These are phyloP conservation scores for Phytomonas serpens DNA, from an alignment of 208 protist species.

Conservation along the genomic window DNA sequence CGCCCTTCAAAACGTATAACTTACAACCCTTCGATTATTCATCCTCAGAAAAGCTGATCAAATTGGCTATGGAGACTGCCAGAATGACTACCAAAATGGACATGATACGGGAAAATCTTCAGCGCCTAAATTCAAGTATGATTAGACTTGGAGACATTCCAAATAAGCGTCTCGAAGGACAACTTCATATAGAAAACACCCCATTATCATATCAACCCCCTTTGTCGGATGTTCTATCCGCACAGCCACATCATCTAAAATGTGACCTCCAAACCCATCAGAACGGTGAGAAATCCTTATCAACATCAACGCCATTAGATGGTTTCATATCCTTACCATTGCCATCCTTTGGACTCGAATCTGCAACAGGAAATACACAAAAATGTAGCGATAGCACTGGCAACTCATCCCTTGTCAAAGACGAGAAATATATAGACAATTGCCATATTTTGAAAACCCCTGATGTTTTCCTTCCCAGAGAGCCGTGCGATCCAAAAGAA, in stretches of 20 bases:
- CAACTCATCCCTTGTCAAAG: neutral
- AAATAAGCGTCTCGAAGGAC: neutral
- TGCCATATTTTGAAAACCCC: neutral
- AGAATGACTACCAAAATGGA: neutral
- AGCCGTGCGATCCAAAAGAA: neutral
- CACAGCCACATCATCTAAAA: neutral
- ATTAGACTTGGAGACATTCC: neutral
- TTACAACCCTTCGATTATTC: neutral
- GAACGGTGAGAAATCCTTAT: neutral
- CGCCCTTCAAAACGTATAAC: neutral
- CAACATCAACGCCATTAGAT: neutral
- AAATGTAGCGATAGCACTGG: neutral
- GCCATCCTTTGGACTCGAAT: neutral
- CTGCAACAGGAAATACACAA: neutral
- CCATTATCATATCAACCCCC: neutral
- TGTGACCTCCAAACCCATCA: neutral
- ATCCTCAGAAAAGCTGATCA: neutral
- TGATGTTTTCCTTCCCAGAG: neutral
- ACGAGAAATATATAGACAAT: neutral
- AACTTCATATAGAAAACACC: neutral
- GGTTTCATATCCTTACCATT: neutral
- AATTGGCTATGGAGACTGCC: constrained; percentile 1
- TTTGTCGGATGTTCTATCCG: neutral
- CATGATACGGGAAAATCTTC: neutral
- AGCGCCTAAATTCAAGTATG: neutral